Conservation (phyloP, 257 asterid species). For the Anisodus tanguticus region DNA sequence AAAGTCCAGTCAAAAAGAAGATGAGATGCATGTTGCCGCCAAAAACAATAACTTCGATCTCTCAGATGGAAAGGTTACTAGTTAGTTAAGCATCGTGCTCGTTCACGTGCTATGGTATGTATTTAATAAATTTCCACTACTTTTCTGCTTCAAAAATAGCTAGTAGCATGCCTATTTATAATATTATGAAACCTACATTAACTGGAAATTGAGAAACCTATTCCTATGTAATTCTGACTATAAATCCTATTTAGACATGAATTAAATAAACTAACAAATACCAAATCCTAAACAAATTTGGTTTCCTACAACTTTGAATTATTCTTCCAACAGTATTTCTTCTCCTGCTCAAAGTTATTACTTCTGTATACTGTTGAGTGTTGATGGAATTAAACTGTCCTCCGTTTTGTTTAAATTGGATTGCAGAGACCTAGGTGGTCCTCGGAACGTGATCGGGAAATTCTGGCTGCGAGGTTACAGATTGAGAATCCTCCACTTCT, state of each 20-base stretch:
- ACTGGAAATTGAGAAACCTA: too few relatives aligned
- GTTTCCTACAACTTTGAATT: too few relatives aligned
- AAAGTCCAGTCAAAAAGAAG: slow-evolving; percentile 55
- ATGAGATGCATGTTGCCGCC: slow-evolving; percentile 91
- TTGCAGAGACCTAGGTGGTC: slow-evolving; percentile 89
- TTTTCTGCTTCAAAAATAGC: too few relatives aligned
- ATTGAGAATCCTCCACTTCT: slow-evolving; percentile 64
- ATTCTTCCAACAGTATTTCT: neutral
- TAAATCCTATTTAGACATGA: too few relatives aligned
- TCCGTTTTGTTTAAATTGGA: slow-evolving; percentile 7
- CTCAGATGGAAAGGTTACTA: slow-evolving; percentile 70
- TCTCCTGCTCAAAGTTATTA: slow-evolving; percentile 19
- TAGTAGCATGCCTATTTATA: too few relatives aligned
- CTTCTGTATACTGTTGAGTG: neutral
- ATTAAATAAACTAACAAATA: too few relatives aligned
- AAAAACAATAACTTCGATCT: slow-evolving; percentile 57
- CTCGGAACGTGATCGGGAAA: slow-evolving; percentile 73
- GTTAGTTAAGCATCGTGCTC: slow-evolving; percentile 68
- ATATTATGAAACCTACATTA: too few relatives aligned
- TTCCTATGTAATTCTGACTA: too few relatives aligned
- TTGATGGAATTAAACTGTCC: too few relatives aligned
- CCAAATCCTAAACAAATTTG: too few relatives aligned
- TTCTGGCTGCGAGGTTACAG: slow-evolving; percentile 60
- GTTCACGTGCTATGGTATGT: slow-evolving; percentile 87
- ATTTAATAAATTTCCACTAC: too few relatives aligned